phyloP scores from a whole-genome alignment of 768 basidiomycete species.

The Suillus subluteus region DNA sequence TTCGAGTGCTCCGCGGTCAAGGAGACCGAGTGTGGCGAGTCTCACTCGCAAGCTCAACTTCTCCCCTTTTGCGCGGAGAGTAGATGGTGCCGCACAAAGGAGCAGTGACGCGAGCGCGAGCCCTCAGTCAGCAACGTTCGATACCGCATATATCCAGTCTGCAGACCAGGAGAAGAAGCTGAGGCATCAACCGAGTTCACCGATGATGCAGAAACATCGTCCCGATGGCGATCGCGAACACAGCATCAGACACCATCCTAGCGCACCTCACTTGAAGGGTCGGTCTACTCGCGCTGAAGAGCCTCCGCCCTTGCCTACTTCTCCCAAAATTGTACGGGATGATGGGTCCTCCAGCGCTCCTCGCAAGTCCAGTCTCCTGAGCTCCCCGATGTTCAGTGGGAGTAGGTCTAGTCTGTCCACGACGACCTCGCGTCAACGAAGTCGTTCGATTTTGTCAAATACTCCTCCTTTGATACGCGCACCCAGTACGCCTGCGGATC shows the following conservation, averaged over 20 bases:
- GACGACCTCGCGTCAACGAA: slow-evolving; percentile 19
- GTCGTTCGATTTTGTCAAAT: slow-evolving; percentile 24
- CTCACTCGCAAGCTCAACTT: slow-evolving; percentile 38
- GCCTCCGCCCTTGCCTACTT: slow-evolving; percentile 14
- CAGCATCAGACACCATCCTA: neutral
- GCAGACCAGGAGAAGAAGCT: slow-evolving; percentile 16
- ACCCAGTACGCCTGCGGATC: slow-evolving; percentile 5
- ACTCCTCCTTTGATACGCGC: slow-evolving; percentile 12
- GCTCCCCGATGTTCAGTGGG: slow-evolving; percentile 3
- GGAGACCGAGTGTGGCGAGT: slow-evolving; percentile 33
- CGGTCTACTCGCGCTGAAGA: slow-evolving; percentile 12
- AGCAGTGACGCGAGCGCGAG: slow-evolving; percentile 16
- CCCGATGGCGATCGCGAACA: slow-evolving; percentile 17
- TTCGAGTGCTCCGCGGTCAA: slow-evolving; percentile 14
- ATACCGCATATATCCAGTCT: slow-evolving; percentile 13
- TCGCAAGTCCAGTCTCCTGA: slow-evolving; percentile 13
- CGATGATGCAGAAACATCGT: slow-evolving; percentile 12
- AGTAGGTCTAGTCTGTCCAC: neutral
- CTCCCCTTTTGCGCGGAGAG: slow-evolving; percentile 28
- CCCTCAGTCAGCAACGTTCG: slow-evolving; percentile 18
- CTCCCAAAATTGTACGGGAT: slow-evolving; percentile 15
- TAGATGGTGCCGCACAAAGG: slow-evolving; percentile 19
- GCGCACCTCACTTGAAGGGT: slow-evolving; percentile 10
- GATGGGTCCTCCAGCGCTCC: slow-evolving; percentile 15
- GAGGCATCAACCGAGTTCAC: slow-evolving; percentile 31